Base-by-base conservation (phyloP, 306 rosid species). In the Cucumis melo region DNA sequence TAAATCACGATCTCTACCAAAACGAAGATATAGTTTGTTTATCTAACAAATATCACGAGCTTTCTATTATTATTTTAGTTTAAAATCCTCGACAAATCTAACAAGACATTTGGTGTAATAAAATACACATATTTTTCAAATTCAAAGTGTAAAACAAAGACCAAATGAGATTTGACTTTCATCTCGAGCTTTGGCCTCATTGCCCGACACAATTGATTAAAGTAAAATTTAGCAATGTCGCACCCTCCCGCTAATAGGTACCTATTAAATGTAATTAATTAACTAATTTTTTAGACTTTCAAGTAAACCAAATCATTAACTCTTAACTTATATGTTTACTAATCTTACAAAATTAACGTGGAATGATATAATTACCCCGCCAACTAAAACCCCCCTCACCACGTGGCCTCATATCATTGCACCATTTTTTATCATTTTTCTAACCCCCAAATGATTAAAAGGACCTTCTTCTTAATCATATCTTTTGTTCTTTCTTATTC, bases 361-460 rank as follows among this genome's bases (percentile, higher is more conserved):
- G 78, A 38, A 38, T 56, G 50, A 56, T 23, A 75, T 75, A 75
- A 75, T 75, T 72, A 48, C 76, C 74, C 27, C 13, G 77, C 58
- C 23, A 73, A 29, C 67, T 62, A 38, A 46, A 34, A 29, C 77
- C 61, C 77, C 61, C 53, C 0, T 11, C 21, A 58, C 67, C 63
- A 56, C 67, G 50, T 75, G 78, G 6, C 32, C 20, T 3, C 4
- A 24, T 2, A 59, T 54, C 63, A 75, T 57, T 57, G n/a, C 78
- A 39, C 50, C 78, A 39, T 36, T 41, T n/a, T 70, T 0, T 21
- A 1, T 27, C 29, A 27, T 21, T 14, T 38, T 39, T 70, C 23
- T 29, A 72, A 73, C 0, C 3, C 3, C 21, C 55, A 51, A 73
- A 32, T 48, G 21, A 48, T 20, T 73, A 50, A 27, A 16, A 32